Base-by-base conservation (phyloP, 1,284 basidiomycete genomes). In the Trametes sp. region DNA sequence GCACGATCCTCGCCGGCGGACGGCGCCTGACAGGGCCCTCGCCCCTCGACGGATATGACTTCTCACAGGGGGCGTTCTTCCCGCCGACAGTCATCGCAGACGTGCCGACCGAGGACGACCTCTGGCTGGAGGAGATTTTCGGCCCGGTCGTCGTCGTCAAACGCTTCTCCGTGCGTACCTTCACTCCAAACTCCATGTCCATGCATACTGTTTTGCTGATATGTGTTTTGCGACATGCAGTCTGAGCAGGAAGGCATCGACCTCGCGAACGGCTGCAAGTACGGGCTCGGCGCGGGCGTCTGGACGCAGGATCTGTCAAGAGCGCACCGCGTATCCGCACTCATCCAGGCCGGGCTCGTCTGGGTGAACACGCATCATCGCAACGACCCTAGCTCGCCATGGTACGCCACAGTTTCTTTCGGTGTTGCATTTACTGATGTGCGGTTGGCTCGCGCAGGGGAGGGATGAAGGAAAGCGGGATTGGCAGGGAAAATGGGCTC, bases 351-450 rank as follows among this genome's bases (percentile, higher is more conserved):
- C 23, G 93, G 93, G 4, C 72, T 95, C 31, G 89, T 91, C 46
- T 95, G 93, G 93, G 84, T 95, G 45, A 95, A 95, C 72, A 90
- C 89, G 0, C 92, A 94, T 70, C 93, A 95, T 71, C 84, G 93
- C 51, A 95, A 95, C 70, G 92, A 94, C 72, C 93, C 93, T 10
- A 91, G 89, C 65, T 93, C 90, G 42, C 92, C 93, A 49, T 95
- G 93, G 90, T 92, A 72, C 52, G 84, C 76, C 26, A 52, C 24
- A 11, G 16, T 19, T 49, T 9, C 28, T 45, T 19, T 19, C 16
- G 2, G 31, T n/a, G 4, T n/a, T n/a, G 11, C 42, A 26, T 1
- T 13, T 11, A 36, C 44, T 62, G 19, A 54, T 31, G 29, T 29
- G 13, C 21, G 13, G 19, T n/a, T 23, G 29, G 31, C 38, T 46